phyloP scores from a whole-genome alignment of 768 basidiomycete species.

The Russula ochroleuca region DNA sequence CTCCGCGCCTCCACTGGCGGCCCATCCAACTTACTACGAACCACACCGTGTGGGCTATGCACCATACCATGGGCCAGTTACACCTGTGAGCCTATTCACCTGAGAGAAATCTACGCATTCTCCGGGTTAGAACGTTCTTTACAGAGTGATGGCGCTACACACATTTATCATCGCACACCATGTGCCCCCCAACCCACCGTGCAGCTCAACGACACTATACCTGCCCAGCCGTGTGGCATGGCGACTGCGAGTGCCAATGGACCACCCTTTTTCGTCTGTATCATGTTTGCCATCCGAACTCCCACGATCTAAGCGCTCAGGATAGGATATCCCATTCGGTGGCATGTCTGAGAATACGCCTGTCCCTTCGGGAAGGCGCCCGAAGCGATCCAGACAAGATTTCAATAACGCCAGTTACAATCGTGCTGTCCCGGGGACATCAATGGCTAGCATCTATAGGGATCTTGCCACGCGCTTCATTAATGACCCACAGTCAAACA shows the following conservation, averaged over 20 bases:
- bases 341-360: neutral
- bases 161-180: neutral
- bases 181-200: neutral
- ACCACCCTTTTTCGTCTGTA: neutral
- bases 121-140: neutral
- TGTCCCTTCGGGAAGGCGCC: neutral
- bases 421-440: neutral
- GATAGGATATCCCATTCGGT: neutral
- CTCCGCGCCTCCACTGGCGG: too few relatives aligned
- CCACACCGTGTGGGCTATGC: too few relatives aligned
- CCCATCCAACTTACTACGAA: too few relatives aligned
- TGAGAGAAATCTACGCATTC: too few relatives aligned
- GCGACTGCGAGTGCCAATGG: neutral
- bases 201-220: neutral
- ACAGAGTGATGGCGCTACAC: neutral
- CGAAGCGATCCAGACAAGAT: neutral
- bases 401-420: neutral
- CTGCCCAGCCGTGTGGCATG: neutral
- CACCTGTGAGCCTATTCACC: too few relatives aligned
- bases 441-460: neutral
- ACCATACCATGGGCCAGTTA: too few relatives aligned
- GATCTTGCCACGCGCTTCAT: constrained; percentile 1
- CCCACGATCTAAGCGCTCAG: neutral
- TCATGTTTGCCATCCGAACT: neutral
- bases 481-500: constrained; percentile 3